Evolutionary conservation across 768 basidiomycete genomes (phyloP), one percentile per base, ranked within the genome.

Genomic region (Collybia nuda): DNA sequence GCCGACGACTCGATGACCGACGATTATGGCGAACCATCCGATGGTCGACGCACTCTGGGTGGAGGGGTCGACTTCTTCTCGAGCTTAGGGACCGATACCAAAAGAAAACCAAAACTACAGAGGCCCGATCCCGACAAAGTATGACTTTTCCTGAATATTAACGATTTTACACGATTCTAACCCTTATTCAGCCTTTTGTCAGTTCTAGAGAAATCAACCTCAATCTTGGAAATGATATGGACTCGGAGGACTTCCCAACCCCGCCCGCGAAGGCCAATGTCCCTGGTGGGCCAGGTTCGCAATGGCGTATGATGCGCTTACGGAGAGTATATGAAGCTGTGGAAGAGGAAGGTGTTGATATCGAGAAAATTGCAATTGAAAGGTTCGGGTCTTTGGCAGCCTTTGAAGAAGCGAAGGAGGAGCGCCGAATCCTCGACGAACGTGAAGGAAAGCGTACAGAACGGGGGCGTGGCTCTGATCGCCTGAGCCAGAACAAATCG

Each of bases 281-380:
- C 0, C 92, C 93, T 0, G 96, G 96, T 2, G 93, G 93, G 1
- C 89, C 94, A 4, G 96, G 96, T 9, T 93, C 92, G 2, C 85
- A 84, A 62, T 99, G 97, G 96, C 85, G 97, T 14, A 98, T 98
- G 97, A 93, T 91, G 86, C 93, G 94, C 59, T 81, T 99, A 0
- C 82, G 86, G 36, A 80, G 90, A 14, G 87, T 93, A 1, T 95
- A 92, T 62, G 96, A 98, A 64, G 80, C 89, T 2, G 93, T 90
- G 0, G 85, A 92, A 51, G 95, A 98, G 61, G 93, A 95, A 66
- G 80, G 81, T 5, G 69, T 75, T 4, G 62, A 84, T 0, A 64
- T 92, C 9, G 86, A 91, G 56, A 81, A 93, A 51, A 80, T 98
- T 24, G 96, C 88, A 0, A 56, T 90, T 11, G 96, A 98, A 52